Evolutionary conservation across 805 yeast species (phyloP).

Genomic region (Candida vaughaniae): DNA sequence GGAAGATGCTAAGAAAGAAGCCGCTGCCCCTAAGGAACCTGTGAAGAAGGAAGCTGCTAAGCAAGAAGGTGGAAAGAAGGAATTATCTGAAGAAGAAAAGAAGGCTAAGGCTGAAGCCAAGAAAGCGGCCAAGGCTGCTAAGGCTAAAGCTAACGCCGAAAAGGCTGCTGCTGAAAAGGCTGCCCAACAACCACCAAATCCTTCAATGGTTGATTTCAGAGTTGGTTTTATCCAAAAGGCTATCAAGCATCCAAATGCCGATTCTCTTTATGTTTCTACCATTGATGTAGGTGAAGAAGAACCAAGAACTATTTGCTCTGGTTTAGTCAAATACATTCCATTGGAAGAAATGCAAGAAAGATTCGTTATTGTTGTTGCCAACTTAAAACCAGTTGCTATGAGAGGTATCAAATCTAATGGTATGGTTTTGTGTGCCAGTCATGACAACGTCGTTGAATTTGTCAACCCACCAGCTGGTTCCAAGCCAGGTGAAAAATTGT

Average conservation of each 20-base stretch:
- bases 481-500: conserved; percentile 93
- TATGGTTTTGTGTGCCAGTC: conserved; percentile 95
- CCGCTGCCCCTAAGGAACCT: conserved; percentile 32
- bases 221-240: conserved; percentile 98
- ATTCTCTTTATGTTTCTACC: conserved; percentile 92
- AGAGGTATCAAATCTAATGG: conserved; percentile 95
- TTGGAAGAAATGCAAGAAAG: conserved; percentile 96
- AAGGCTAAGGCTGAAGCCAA: conserved; percentile 53
- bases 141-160: conserved; percentile 59
- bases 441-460: conserved; percentile 74
- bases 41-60: conserved; percentile 39
- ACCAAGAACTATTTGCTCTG: conserved; percentile 98
- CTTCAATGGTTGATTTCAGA: conserved; percentile 85
- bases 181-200: conserved; percentile 66
- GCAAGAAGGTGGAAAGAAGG: conserved; percentile 17
- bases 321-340: conserved; percentile 85
- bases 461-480: conserved; percentile 93
- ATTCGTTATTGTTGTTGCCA: conserved; percentile 86
- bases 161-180: conserved; percentile 48
- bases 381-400: conserved; percentile 97
- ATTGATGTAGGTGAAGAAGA: conserved; percentile 95
- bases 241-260: conserved; percentile 96
- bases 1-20: conserved; percentile 25
- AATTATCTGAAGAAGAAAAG: conserved; percentile 42
- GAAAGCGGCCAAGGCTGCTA: conserved; percentile 62